These are phyloP conservation scores for Claviceps sp. DNA, from an alignment of 2,329 filamentous ascomycete genomes.

Conservation along the genomic window DNA sequence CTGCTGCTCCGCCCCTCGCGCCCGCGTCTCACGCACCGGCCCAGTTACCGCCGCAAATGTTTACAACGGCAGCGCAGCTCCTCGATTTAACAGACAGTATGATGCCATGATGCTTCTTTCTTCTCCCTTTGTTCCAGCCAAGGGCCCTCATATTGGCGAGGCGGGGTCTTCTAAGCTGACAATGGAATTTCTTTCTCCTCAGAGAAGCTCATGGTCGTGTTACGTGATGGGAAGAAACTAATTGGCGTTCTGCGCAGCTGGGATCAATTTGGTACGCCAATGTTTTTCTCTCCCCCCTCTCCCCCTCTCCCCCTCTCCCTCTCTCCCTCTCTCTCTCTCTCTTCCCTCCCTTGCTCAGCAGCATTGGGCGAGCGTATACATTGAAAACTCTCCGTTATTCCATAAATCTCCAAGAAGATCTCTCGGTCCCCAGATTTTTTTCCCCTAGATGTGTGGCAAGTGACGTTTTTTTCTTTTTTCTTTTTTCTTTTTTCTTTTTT, in stretches of 20 bases:
- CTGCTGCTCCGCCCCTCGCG: constrained; percentile 14
- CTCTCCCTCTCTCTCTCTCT: not conserved
- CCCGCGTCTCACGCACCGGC: constrained; percentile 29
- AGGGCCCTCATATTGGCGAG: not conserved
- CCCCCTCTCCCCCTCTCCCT: not conserved
- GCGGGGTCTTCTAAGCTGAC: constrained; percentile 10
- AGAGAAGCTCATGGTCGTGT: constrained; percentile 91
- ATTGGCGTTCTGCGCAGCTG: constrained; percentile 87
- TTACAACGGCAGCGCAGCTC: constrained; percentile 91
- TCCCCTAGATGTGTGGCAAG: no score
- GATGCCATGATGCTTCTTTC: constrained; percentile 15
- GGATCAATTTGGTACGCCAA: constrained; percentile 76
- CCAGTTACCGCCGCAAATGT: constrained; percentile 87
- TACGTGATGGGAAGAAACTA: constrained; percentile 88
- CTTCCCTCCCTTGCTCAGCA: no score
- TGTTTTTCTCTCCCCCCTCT: no score
- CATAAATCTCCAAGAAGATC: not conserved
- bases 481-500: no score
- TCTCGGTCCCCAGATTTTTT: not conserved
- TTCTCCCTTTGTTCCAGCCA: not conserved
- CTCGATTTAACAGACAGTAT: constrained; percentile 95
- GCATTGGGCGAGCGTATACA: no score
- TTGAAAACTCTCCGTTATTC: not conserved
- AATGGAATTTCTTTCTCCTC: constrained; percentile 8
- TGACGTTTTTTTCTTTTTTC: not conserved